Conservation (phyloP, 2,329 filamentous ascomycete genomes). For the Colletotrichum ledebouriae region DNA sequence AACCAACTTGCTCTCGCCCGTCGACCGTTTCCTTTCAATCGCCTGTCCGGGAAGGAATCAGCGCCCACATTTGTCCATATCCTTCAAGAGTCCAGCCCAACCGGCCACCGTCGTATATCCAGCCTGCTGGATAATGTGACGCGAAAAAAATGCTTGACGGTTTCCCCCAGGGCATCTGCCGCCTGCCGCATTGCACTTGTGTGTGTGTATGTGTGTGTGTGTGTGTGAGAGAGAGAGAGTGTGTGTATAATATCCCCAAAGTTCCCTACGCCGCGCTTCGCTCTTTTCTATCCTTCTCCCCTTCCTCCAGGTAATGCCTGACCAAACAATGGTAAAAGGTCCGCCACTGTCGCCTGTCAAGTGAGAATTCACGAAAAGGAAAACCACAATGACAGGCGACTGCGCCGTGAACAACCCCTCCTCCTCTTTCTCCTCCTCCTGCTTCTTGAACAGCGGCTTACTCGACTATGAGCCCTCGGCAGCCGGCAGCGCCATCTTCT, state of each 20-base stretch:
- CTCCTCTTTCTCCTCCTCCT: slow-evolving; percentile 45
- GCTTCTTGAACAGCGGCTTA: slow-evolving; percentile 54
- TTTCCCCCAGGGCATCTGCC: slow-evolving; percentile 4
- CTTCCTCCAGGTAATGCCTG: slow-evolving; percentile 32
- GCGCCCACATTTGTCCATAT: slow-evolving; percentile 8
- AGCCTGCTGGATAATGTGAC: slow-evolving; percentile 13
- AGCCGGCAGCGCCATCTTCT: slow-evolving; percentile 56
- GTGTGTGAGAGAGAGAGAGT: too few species aligned
- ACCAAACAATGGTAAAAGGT: slow-evolving; percentile 37
- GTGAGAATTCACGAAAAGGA: slow-evolving; percentile 17
- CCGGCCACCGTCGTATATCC: slow-evolving; percentile 16
- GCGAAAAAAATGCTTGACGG: slow-evolving; percentile 13
- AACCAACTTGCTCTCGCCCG: slow-evolving; percentile 13
- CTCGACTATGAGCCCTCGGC: slow-evolving; percentile 54
- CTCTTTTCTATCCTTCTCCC: slow-evolving; percentile 1
- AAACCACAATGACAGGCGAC: slow-evolving; percentile 51
- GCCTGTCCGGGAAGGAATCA: background rate
- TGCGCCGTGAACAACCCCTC: slow-evolving; percentile 48
- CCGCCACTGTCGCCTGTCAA: slow-evolving; percentile 41
- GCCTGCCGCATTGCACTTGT: background rate
- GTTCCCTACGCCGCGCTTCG: slow-evolving; percentile 26
- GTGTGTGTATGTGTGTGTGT: background rate
- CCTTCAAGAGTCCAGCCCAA: slow-evolving; percentile 11
- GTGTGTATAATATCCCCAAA: slow-evolving; percentile 41
- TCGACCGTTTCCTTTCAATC: slow-evolving; percentile 32